Evolutionary conservation across 345 rosid species (phyloP), one percentile per base, ranked within the genome.

Genomic region (Gossypium herbaceum): DNA sequence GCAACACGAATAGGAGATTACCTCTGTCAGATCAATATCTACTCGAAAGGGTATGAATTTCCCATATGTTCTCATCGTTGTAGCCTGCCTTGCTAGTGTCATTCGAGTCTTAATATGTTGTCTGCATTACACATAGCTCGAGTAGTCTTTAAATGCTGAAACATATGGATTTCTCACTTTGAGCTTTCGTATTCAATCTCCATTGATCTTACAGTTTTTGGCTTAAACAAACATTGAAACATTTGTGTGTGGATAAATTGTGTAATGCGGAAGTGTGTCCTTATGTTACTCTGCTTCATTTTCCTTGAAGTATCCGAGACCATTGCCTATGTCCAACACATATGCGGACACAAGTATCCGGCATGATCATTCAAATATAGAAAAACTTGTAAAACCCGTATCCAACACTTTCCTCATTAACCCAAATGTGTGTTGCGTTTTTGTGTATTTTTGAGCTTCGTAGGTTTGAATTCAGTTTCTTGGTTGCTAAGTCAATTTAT

Each of bases 21-120:
- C 84, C 87, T 16, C 44, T 27, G 0, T 76, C 78, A 24, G 87
- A 87, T 15, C 91, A 85, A 73, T 84, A 80, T 84, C 89, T 91
- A 65, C 91, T 91, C 45, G 89, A 88, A 87, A 81, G 70, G 85
- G 95, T 91, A 87, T 17, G 79, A n/a, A 55, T 44, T 29, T 79
- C 56, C 34, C 27, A 45, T 74, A 12, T 48, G 55, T 47, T 75
- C 24, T 9, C 67, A 45, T 66, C 19, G 9, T 73, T 62, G 24
- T 61, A 39, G 24, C 39, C 19, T 54, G 22, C 71, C 13, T 22
- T 65, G 58, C 43, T 25, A 24, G 58, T 15, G 17, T 51, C 25
- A 51, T 69, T 27, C 19, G 9, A 65, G 73, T 50, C 45, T 15
- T 22, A 2, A 54, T 12, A 9, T 22, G 20, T 44, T 3, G 1